Conservation (phyloP, 2,329 filamentous ascomycete species). For the Hypoxylon sp. region DNA sequence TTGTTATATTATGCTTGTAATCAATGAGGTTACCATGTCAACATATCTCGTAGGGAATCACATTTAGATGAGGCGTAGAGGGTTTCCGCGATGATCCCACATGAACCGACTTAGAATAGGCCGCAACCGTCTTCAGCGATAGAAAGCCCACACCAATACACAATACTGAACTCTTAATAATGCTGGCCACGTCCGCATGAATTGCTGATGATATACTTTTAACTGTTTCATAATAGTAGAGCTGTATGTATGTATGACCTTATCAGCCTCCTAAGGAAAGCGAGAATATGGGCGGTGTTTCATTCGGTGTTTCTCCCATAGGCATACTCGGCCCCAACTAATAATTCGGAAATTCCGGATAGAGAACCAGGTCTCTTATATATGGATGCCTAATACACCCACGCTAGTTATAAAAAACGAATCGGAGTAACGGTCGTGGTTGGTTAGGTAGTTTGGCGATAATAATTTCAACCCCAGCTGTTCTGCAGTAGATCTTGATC, state of each 20-base stretch:
- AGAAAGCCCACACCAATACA: too few species aligned
- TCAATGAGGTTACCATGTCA: too few species aligned
- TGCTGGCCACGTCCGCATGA: too few species aligned
- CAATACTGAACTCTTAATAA: too few species aligned
- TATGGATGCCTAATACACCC: conserved; percentile 5
- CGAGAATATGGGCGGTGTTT: neutral
- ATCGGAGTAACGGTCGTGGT: neutral
- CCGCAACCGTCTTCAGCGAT: neutral
- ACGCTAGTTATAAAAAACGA: neutral
- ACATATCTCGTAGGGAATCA: too few species aligned
- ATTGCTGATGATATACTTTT: too few species aligned
- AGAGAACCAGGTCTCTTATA: neutral
- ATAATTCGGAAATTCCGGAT: neutral
- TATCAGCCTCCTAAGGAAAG: neutral
- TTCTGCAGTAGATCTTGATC: neutral
- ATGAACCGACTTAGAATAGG: neutral
- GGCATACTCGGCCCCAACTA: neutral
- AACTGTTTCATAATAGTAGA: too few species aligned
- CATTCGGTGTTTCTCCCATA: neutral
- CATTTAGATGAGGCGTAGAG: too few species aligned
- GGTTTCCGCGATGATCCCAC: too few species aligned
- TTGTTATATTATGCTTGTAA: too few species aligned
- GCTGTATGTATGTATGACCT: too few species aligned
- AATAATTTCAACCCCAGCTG: neutral
- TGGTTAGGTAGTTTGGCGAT: conserved; percentile 3